Base-by-base conservation (phyloP, 1,284 basidiomycete species). In the Ceratobasidium sp. region DNA sequence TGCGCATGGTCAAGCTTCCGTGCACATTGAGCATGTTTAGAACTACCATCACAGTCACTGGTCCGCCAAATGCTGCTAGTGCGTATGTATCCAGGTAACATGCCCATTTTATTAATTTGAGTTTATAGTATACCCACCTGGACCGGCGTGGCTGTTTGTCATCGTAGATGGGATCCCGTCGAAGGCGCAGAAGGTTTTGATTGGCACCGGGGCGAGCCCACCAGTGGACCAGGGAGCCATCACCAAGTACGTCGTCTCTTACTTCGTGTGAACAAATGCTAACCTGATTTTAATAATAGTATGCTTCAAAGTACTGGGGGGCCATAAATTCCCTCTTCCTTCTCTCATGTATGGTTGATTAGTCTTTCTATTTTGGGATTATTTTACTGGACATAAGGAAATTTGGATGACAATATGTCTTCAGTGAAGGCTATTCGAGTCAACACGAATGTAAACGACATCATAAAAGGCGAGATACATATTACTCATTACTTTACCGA, bases 1-100 rank as follows among this genome's bases (percentile, higher is more conserved):
- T 90, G 23, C 92, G 94, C n/a, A 84, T 93, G 53, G 94, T 96
- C 39, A 92, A 92, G 81, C 87, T 96, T 64, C 82, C 80, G 1
- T 83, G 84, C 6, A 84, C 85, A 71, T 26, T 69, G 3, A 84
- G 85, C 20, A 81, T 83, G 18, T 85, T 87, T 53, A 81, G 82
- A 60, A 91, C 85, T 64, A 85, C 83, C 15, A 82, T 93, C 49
- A 86, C 83, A 7, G 82, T 93, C 20, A 87, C 83, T 0, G 91
- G 89, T 0, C 94, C 94, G 1, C 91, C 92, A 2, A 76, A 70
- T 13, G 66, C 77, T 73, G n/a, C 49, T 28, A 49, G 73, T 77
- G 23, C 20, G 63, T 58, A 60, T 46, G 39, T 20, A 42, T 2
- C n/a, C 39, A 6, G 33, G 18, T 2, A 3, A 28, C 10, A 18